phyloP scores from a whole-genome alignment of 768 basidiomycete species.

The Neoboletus magnificus region DNA sequence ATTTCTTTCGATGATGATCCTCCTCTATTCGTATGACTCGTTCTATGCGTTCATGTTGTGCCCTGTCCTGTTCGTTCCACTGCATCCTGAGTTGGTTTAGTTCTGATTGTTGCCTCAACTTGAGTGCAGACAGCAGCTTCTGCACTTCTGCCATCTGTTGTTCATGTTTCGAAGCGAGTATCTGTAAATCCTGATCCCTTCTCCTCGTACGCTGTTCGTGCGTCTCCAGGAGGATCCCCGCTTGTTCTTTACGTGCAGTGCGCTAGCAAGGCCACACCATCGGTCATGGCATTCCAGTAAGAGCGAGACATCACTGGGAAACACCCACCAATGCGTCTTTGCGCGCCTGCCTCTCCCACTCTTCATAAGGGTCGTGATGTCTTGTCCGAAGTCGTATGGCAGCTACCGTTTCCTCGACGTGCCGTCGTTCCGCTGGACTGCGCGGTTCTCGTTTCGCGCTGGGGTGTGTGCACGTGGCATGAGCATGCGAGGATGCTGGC shows the following conservation, averaged over 20 bases:
- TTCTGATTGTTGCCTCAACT: conserved; percentile 43
- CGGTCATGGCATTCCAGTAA: background rate
- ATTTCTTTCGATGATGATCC: conserved; percentile 47
- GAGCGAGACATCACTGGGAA: background rate
- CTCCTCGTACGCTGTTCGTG: conserved; percentile 7
- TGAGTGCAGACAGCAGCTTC: conserved; percentile 39
- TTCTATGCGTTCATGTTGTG: conserved; percentile 59
- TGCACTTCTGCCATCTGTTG: conserved; percentile 55
- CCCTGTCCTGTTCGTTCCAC: conserved; percentile 45
- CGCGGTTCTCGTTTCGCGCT: conserved; percentile 22
- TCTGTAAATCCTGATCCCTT: conserved; percentile 20
- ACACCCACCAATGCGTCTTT: conserved; percentile 44
- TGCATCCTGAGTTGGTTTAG: conserved; percentile 41
- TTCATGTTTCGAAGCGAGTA: conserved; percentile 40
- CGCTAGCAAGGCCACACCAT: conserved; percentile 25
- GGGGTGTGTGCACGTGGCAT: background rate
- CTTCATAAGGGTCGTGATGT: conserved; percentile 47
- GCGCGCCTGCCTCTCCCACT: conserved; percentile 47
- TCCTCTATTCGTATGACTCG: conserved; percentile 60
- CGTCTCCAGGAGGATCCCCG: conserved; percentile 18
- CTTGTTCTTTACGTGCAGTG: conserved; percentile 36
- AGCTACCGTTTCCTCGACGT: conserved; percentile 44
- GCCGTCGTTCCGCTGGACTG: conserved; percentile 31
- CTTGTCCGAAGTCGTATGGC: conserved; percentile 43
- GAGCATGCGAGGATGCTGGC: background rate